These are phyloP conservation scores for Dendrostoma leiphaemia DNA, from an alignment of 2,329 filamentous ascomycete species.

Conservation along the genomic window DNA sequence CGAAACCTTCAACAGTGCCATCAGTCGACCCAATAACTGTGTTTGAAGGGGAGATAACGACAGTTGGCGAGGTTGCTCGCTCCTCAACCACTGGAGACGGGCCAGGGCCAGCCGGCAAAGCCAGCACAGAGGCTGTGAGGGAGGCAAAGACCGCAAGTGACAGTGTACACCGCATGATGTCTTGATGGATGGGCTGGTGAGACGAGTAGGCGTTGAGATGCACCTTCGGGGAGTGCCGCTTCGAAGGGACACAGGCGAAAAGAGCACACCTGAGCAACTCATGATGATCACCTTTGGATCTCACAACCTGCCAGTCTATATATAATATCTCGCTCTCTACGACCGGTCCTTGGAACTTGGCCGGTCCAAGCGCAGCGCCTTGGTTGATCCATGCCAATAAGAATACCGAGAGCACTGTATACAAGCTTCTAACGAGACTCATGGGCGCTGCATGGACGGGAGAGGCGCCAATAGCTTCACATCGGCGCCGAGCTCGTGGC, in stretches of 20 bases:
- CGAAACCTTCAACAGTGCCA: conserved; percentile 62
- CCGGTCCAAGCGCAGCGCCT: too few relatives aligned
- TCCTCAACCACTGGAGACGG: conserved; percentile 5
- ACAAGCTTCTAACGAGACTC: background rate
- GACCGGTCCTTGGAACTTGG: too few relatives aligned
- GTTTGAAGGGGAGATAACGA: conserved; percentile 50
- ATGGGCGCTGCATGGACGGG: background rate
- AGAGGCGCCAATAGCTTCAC: background rate
- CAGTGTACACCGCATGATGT: conserved; percentile 7
- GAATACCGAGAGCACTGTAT: too few relatives aligned
- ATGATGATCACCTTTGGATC: too few relatives aligned
- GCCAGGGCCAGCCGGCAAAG: conserved; percentile 3
- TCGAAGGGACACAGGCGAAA: background rate
- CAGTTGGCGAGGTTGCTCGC: conserved; percentile 38
- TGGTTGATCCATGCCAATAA: too few relatives aligned
- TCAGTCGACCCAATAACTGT: conserved; percentile 51
- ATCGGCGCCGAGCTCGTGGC: background rate
- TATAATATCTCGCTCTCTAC: too few relatives aligned
- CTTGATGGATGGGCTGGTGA: background rate
- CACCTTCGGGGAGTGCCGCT: too few relatives aligned
- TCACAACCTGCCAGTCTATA: too few relatives aligned
- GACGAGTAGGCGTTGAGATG: background rate
- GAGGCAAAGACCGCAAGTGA: background rate
- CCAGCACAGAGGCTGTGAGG: background rate
- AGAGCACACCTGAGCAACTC: background rate